Percentiles rank a stretch among this genome's conserved stretches.
Evolutionary conservation across 2,329 filamentous ascomycete genomes (phyloP).

Genomic region (Colletotrichum sp.): DNA sequence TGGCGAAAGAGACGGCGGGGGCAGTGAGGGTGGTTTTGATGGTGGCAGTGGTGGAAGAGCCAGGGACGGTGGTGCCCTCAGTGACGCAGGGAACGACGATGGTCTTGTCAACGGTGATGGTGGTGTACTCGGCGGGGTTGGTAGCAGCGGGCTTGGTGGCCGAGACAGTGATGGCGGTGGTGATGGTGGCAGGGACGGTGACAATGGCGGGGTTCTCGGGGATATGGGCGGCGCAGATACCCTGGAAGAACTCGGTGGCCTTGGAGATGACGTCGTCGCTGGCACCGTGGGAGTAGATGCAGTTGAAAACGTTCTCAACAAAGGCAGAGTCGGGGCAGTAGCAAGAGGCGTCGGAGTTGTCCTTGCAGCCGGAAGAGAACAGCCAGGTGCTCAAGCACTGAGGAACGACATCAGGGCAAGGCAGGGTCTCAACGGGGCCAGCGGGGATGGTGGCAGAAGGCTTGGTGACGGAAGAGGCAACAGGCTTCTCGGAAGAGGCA

Average conservation of each 20-base stretch:
- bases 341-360: constrained; percentile 84
- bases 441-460: constrained; percentile 36
- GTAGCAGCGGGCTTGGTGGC: constrained; percentile 54
- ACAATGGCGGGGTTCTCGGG: constrained; percentile 83
- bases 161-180: constrained; percentile 63
- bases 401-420: constrained; percentile 77
- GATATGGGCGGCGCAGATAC: constrained; percentile 82
- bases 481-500: constrained; percentile 19
- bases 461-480: constrained; percentile 25
- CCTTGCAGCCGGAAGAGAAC: constrained; percentile 69
- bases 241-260: constrained; percentile 85
- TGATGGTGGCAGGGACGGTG: constrained; percentile 72
- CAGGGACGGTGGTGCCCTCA: constrained; percentile 50
- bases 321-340: constrained; percentile 85
- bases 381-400: constrained; percentile 94
- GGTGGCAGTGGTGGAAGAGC: constrained; percentile 50
- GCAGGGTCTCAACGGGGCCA: constrained; percentile 48
- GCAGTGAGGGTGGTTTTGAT: constrained; percentile 58
- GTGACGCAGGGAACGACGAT: constrained; percentile 58
- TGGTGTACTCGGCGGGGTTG: constrained; percentile 52
- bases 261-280: constrained; percentile 69
- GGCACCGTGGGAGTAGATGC: constrained; percentile 78
- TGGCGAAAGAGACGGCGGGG: constrained; percentile 57
- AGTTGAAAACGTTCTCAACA: constrained; percentile 80
- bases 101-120: constrained; percentile 51